Conservation (phyloP, 176 grass and related monocot species). For the Oryza longistaminata region DNA sequence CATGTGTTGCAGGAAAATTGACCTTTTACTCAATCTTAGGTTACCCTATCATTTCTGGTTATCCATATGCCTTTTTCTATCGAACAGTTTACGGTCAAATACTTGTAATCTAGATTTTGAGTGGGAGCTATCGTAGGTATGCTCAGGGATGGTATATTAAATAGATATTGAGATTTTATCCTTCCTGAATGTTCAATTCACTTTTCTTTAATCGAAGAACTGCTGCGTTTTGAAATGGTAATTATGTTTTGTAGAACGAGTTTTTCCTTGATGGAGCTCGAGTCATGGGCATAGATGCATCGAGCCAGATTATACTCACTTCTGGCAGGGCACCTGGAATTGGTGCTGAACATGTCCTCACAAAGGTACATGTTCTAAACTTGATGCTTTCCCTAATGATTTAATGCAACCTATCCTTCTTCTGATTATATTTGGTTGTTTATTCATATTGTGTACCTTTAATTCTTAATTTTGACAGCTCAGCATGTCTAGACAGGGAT, state of each 20-base stretch:
- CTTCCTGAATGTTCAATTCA: background rate
- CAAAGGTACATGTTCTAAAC: slow-evolving; percentile 62
- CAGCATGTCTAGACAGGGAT: slow-evolving; percentile 62
- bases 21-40: slow-evolving; percentile 2
- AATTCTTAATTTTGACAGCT: slow-evolving; percentile 53
- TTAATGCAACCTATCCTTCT: slow-evolving; percentile 18
- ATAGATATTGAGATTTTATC: background rate
- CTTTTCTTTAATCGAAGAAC: slow-evolving; percentile 4
- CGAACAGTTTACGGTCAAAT: background rate
- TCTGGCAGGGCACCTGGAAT: slow-evolving; percentile 64
- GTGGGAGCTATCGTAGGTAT: background rate
- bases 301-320: slow-evolving; percentile 60
- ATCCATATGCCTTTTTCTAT: slow-evolving; percentile 1
- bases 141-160: background rate
- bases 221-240: slow-evolving; percentile 1
- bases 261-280: slow-evolving; percentile 71
- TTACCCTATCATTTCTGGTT: background rate
- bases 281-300: slow-evolving; percentile 84
- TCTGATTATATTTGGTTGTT: slow-evolving; percentile 9
- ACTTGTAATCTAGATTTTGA: background rate
- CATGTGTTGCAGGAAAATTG: background rate
- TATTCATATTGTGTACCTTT: slow-evolving; percentile 31
- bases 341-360: slow-evolving; percentile 75
- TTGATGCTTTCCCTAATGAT: slow-evolving; percentile 25
- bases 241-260: slow-evolving; percentile 67